Percentiles rank a stretch among this genome's conserved stretches.
phyloP scores from a whole-genome alignment of 768 basidiomycete species.

The Leccinum uliginosum region DNA sequence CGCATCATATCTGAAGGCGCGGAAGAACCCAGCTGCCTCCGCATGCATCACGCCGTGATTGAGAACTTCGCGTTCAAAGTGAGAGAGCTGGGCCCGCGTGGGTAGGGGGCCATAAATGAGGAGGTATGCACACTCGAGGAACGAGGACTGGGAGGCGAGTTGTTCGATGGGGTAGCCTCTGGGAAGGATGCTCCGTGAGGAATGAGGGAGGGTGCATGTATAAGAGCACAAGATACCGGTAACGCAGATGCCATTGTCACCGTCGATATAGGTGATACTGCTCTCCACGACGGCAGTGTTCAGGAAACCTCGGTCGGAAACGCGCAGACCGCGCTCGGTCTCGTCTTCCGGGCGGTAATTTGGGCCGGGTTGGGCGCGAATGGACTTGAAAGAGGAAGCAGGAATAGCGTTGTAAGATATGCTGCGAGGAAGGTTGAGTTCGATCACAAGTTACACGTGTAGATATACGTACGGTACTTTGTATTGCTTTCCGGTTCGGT shows the following conservation, averaged over 20 bases:
- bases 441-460: neutral
- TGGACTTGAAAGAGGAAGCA: slow-evolving; percentile 77
- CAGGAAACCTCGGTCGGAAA: slow-evolving; percentile 76
- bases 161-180: slow-evolving; percentile 94
- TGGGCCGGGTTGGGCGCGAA: slow-evolving; percentile 52
- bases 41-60: slow-evolving; percentile 68
- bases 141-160: slow-evolving; percentile 72
- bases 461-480: slow-evolving; percentile 61
- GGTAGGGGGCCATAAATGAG: slow-evolving; percentile 87
- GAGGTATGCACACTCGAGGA: slow-evolving; percentile 81
- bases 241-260: slow-evolving; percentile 81
- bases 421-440: slow-evolving; percentile 32
- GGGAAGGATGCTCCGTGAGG: slow-evolving; percentile 1
- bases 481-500: slow-evolving; percentile 79
- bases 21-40: slow-evolving; percentile 66
- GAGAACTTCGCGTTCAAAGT: slow-evolving; percentile 73
- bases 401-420: slow-evolving; percentile 77
- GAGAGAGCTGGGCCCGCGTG: slow-evolving; percentile 48
- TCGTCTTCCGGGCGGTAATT: slow-evolving; percentile 78
- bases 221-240: slow-evolving; percentile 45
- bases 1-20: slow-evolving; percentile 81
- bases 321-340: slow-evolving; percentile 74
- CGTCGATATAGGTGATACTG: slow-evolving; percentile 87
- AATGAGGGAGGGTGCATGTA: neutral
- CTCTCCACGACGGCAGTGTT: slow-evolving; percentile 81